Base-by-base conservation (phyloP, 345 rosid genomes). In the Ceriops decandra region DNA sequence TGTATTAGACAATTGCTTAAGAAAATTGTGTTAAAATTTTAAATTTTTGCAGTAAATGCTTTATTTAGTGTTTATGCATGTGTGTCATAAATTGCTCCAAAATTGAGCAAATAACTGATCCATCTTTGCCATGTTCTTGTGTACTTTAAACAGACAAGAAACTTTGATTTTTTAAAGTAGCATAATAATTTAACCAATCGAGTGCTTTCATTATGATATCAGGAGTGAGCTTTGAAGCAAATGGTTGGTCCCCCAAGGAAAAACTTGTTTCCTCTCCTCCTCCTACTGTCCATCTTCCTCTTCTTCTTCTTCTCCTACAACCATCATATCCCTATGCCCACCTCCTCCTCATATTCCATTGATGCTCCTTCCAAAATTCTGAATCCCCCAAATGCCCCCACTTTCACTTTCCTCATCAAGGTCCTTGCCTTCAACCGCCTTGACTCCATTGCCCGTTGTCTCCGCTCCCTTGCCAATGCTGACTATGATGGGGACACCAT, bases 361-460 rank as follows among this genome's bases (percentile, higher is more conserved):
- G 6, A 26, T 30, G 27, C 28, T 56, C 10, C 15, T 22, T 36
- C 38, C 62, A 47, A 47, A 30, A n/a, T 30, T 35, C 27, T 28
- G 35, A 42, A 49, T 61, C 57, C 42, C 27, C 74, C 31, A n/a
- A 60, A 36, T 7, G 4, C 21, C 59, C 31, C 54, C 5, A 35
- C 33, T 22, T 86, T 90, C 84, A 69, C 92, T 42, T 82, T 88
- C 80, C 75, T 84, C 47, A 86, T 91, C 86, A 88, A 91, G 71
- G 81, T 91, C 71, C 97, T 95, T 27, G 88, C 96, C 63, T 95
- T 69, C 66, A 83, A 91, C 70, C 99, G 99, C 70, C 87, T 87
- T 59, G 84, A 73, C 70, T 85, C 99, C 19, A 88, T 95, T 62
- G 77, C 92, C 77, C 96, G 99, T 72, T 91, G 97, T 81, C 95